Evolutionary conservation across 768 basidiomycete species (phyloP).

Genomic region (Xerocomus potaroensis): DNA sequence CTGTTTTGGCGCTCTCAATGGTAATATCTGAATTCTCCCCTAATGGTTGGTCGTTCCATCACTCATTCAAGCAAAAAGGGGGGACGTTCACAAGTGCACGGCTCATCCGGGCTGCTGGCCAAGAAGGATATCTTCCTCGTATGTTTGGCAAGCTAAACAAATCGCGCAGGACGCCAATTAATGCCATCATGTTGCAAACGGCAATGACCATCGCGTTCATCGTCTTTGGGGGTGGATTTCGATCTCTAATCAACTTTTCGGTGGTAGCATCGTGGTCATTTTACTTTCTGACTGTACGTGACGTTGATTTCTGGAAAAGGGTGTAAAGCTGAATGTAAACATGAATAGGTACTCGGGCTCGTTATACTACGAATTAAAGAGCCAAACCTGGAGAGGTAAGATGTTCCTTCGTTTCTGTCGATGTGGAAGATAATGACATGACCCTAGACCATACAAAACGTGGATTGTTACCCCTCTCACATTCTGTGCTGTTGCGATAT

Average conservation of each 20-base stretch:
- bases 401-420: neutral
- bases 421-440: neutral
- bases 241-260: constrained; percentile 84
- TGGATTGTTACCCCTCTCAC: constrained; percentile 87
- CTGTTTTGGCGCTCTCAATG: constrained; percentile 93
- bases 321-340: constrained; percentile 1
- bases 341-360: constrained; percentile 71
- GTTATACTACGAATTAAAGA: constrained; percentile 88
- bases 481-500: constrained; percentile 68
- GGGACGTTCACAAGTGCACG: constrained; percentile 75
- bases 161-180: constrained; percentile 77
- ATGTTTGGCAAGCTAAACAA: constrained; percentile 76
- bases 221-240: constrained; percentile 83
- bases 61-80: constrained; percentile 36
- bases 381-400: constrained; percentile 76
- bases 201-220: constrained; percentile 74
- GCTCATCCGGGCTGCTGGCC: constrained; percentile 84
- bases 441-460: constrained; percentile 80
- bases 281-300: constrained; percentile 75
- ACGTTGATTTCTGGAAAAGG: neutral
- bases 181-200: constrained; percentile 81
- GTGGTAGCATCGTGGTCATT: constrained; percentile 86
- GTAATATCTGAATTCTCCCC: constrained; percentile 33
- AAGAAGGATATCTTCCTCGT: constrained; percentile 82
- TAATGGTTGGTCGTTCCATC: neutral